Evolutionary conservation across 352 stramenopile species (phyloP).

Genomic region (Pelagophyceae sp.): DNA sequence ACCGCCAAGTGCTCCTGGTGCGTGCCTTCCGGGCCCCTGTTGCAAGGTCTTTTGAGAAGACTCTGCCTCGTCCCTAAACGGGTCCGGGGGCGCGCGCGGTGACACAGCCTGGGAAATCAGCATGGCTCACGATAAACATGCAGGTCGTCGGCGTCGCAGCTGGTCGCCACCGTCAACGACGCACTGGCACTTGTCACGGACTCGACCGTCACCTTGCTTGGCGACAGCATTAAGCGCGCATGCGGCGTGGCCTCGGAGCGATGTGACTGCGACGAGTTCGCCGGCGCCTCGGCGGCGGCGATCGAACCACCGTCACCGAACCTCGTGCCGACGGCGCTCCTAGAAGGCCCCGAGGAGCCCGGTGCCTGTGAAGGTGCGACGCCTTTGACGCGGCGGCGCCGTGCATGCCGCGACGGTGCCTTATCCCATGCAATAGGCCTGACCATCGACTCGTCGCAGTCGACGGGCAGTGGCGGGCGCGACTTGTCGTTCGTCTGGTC

Average conservation of each 20-base stretch:
- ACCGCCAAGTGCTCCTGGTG: neutral
- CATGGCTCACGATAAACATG: neutral
- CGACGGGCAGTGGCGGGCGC: slow-evolving; percentile 5
- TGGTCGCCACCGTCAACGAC: neutral
- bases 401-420: too few species aligned
- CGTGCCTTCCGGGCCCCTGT: neutral
- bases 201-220: neutral
- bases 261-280: neutral
- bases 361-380: neutral
- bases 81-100: too few species aligned
- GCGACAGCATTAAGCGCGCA: neutral
- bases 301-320: neutral
- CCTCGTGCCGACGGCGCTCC: neutral
- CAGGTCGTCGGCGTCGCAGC: neutral
- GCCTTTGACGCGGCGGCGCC: too few species aligned
- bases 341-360: neutral
- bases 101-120: neutral
- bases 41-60: neutral
- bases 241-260: neutral
- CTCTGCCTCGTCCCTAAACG: neutral
- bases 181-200: neutral
- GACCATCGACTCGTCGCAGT: neutral
- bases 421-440: too few species aligned
- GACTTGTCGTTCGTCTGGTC: neutral
- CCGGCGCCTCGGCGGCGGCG: neutral